Base-by-base conservation (phyloP, 371 early-diverging fungal genomes). In the Actinomortierella wolfii region DNA sequence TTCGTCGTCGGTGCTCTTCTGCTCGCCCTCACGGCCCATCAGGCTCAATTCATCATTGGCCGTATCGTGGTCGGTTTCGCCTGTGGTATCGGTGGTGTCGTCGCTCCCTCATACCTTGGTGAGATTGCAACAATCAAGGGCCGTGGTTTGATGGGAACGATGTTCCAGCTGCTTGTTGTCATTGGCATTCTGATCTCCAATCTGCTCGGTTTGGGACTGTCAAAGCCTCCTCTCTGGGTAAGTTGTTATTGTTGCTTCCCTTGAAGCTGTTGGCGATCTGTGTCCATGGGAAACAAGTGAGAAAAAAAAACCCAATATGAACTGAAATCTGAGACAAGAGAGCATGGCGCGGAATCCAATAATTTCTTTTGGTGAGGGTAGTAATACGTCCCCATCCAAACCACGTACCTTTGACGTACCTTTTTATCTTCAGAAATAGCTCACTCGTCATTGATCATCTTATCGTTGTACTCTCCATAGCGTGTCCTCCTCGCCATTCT, bases 11-110 rank as follows among this genome's bases (percentile, higher is more conserved):
- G 93, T 43, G 84, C 86, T n/a, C 53, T 88, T 17, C 67, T 89
- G 1, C 78, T 93, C 20, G 80, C 84, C 23, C 60, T 83, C 24
- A 76, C 89, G 9, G 84, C 83, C 11, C 80, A 83, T 3, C 73
- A 80, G 51, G 84, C 76, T 20, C 86, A 87, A 64, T 87, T 95
- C 54, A 86, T 85, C 51, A 41, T 91, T 49, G 97, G 94, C 0
- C 88, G 98, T 55, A 80, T 96, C 61, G 64, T 94, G 40, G 81
- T 87, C 48, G 98, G 98, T 53, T 69, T 92, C 52, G 96, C 87
- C 7, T 83, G 89, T 42, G 97, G 97, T 20, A 79, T 91, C 9
- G 86, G 89, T 54, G 89, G 93, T 42, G 90, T 86, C 29, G 87
- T 86, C 13, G 89, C 92, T 5, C 86, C 93, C 4, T 84, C 87